Percentiles rank a stretch among this genome's conserved stretches.
Evolutionary conservation across 495 filamentous ascomycete genomes (phyloP).

Genomic region (Aspergillus affinis): DNA sequence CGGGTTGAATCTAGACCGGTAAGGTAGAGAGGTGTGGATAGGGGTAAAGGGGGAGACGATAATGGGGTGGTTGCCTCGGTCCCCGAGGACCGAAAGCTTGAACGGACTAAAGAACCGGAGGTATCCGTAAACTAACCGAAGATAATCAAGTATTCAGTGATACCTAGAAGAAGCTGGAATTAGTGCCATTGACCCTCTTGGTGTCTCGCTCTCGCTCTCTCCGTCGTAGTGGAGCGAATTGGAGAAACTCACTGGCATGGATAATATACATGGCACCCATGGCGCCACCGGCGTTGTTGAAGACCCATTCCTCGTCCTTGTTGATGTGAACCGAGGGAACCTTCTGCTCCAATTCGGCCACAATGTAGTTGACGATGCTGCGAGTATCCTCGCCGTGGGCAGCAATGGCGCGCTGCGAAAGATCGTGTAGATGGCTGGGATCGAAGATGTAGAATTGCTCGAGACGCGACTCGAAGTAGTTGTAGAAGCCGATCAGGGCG

Average conservation of each 20-base stretch:
- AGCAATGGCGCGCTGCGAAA: slow-evolving; percentile 63
- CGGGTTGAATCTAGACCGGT: neutral
- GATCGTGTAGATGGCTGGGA: slow-evolving; percentile 63
- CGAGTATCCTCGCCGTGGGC: slow-evolving; percentile 70
- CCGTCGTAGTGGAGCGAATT: slow-evolving; percentile 6
- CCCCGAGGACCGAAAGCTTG: neutral
- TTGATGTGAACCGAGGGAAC: slow-evolving; percentile 40
- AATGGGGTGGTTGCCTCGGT: neutral
- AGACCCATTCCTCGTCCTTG: slow-evolving; percentile 49
- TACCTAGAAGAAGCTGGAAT: slow-evolving; percentile 26
- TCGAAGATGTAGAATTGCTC: slow-evolving; percentile 78
- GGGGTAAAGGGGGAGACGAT: slow-evolving; percentile 11
- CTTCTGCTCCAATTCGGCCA: slow-evolving; percentile 40
- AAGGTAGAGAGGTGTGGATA: neutral
- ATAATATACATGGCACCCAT: slow-evolving; percentile 92
- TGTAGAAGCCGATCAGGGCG: slow-evolving; percentile 57
- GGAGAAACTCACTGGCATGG: slow-evolving; percentile 61
- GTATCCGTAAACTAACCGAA: slow-evolving; percentile 58
- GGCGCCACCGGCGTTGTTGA: slow-evolving; percentile 74
- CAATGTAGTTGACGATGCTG: slow-evolving; percentile 65
- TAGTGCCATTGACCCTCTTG: neutral
- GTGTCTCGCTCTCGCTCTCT: neutral
- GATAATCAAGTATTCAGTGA: slow-evolving; percentile 81
- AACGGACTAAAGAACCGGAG: neutral
- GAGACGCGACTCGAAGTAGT: slow-evolving; percentile 65